Evolutionary conservation across 805 yeast species (phyloP).

Genomic region (Candida cerambycidarum): DNA sequence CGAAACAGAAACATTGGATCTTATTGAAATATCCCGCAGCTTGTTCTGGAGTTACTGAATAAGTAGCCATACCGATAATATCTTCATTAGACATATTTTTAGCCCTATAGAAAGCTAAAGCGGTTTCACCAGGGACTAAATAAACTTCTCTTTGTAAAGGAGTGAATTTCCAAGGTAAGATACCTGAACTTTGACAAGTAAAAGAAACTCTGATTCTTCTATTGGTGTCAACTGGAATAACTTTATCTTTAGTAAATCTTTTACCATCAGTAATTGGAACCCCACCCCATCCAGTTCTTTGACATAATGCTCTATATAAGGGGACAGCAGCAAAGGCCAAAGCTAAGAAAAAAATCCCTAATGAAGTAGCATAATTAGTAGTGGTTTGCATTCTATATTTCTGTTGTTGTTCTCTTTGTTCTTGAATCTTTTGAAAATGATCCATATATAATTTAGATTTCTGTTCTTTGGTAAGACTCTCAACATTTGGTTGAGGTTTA

Average conservation of each 20-base stretch:
- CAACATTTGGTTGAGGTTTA: background rate
- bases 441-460: conserved; percentile 11
- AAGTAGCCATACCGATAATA: conserved; percentile 97
- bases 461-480: conserved; percentile 10
- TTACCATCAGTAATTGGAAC: conserved; percentile 84
- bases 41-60: conserved; percentile 93
- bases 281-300: conserved; percentile 95
- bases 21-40: conserved; percentile 96
- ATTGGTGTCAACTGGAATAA: conserved; percentile 84
- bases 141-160: conserved; percentile 94
- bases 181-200: conserved; percentile 87
- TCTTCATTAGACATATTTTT: conserved; percentile 82
- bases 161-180: conserved; percentile 90
- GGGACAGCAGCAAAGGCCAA: conserved; percentile 91
- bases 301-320: conserved; percentile 84
- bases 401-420: conserved; percentile 27
- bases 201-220: conserved; percentile 80
- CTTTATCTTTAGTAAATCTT: conserved; percentile 80
- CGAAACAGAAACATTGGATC: conserved; percentile 97
- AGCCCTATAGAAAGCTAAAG: conserved; percentile 92
- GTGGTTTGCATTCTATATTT: conserved; percentile 50
- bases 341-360: conserved; percentile 68
- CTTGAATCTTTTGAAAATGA: conserved; percentile 18
- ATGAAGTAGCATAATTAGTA: conserved; percentile 65
- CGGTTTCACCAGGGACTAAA: conserved; percentile 96